Evolutionary conservation across 192 early-diverging fungal genomes (phyloP), one percentile per base, ranked within the genome.

Genomic region (Mortierella claussenii): DNA sequence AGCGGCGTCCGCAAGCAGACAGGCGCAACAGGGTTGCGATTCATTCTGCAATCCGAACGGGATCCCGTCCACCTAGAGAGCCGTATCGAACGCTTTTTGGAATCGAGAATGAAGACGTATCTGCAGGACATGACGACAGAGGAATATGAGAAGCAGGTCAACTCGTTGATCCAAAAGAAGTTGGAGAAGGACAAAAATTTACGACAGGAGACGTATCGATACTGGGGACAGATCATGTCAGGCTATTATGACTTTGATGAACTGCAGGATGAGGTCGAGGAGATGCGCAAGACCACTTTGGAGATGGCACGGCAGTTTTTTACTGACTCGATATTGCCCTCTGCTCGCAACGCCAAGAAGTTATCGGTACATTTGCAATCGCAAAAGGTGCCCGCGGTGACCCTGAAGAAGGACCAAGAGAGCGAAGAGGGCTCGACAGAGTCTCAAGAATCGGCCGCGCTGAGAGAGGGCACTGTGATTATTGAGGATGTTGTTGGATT

Each of bases 161-260:
- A 85, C 50, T 91, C 94, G 20, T 69, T 95, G 36, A 91, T 89
- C 17, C 84, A 86, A 30, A 86, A 85, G 43, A 87, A 90, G 67
- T 65, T 90, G 36, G 96, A 96, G 69, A 95, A 95, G 83, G 88
- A 91, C 54, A 96, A 97, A 83, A 95, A 95, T 60, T 47, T 98
- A 53, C 74, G 79, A 11, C 88, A 94, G 54, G 94, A 96, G 71
- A 82, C 89, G 18, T 82, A 85, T 57, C 83, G 88, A 51, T 86
- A 91, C 61, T 95, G 92, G 94, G 79, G 66, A 3, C 91, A 93
- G 66, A 90, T 98, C 30, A 78, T 80, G 20, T 87, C 84, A 18
- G 86, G 88, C 1, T 94, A 94, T 79, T 98, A 94, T 80, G 88
- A 94, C 79, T 97, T 97, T 85, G 88, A 95, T 60, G 86, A 89